Percentiles rank a stretch among this genome's conserved stretches.
These are phyloP conservation scores for Lactarius tabidus DNA, from an alignment of 768 basidiomycete species.

Conservation along the genomic window DNA sequence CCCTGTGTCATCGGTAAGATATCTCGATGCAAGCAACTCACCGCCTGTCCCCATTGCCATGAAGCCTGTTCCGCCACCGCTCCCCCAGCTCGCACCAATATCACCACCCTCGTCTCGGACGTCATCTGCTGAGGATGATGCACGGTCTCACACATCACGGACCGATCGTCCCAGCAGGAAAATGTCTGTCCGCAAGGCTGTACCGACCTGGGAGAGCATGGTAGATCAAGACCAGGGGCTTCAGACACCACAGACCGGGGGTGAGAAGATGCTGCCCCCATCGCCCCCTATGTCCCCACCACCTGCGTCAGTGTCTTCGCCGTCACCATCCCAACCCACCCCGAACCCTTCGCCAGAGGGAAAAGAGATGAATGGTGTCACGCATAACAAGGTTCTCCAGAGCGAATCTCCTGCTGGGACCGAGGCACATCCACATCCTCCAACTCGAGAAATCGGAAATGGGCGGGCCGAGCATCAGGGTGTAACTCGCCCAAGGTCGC, in stretches of 20 bases:
- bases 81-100: slow-evolving; percentile 8
- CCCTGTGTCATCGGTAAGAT: not conserved
- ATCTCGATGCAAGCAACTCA: not conserved
- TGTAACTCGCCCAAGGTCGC: not conserved
- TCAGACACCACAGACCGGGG: slow-evolving; percentile 1
- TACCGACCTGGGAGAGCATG: slow-evolving; percentile 31
- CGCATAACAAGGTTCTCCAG: not conserved
- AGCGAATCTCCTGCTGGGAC: not conserved
- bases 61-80: slow-evolving; percentile 23
- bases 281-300: not conserved
- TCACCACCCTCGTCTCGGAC: slow-evolving; percentile 22
- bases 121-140: slow-evolving; percentile 20
- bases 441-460: slow-evolving; percentile 5
- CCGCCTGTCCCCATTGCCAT: slow-evolving; percentile 13
- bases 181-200: slow-evolving; percentile 32
- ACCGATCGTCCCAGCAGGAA: slow-evolving; percentile 31
- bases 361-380: slow-evolving; percentile 6
- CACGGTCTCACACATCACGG: not conserved
- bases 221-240: slow-evolving; percentile 20
- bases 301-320: not conserved
- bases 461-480: slow-evolving; percentile 12
- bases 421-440: slow-evolving; percentile 4
- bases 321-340: not conserved
- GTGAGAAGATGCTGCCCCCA: not conserved
- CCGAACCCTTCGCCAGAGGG: not conserved